Base-by-base conservation (phyloP, 2,329 filamentous ascomycete genomes). In the Alternaria sp. region DNA sequence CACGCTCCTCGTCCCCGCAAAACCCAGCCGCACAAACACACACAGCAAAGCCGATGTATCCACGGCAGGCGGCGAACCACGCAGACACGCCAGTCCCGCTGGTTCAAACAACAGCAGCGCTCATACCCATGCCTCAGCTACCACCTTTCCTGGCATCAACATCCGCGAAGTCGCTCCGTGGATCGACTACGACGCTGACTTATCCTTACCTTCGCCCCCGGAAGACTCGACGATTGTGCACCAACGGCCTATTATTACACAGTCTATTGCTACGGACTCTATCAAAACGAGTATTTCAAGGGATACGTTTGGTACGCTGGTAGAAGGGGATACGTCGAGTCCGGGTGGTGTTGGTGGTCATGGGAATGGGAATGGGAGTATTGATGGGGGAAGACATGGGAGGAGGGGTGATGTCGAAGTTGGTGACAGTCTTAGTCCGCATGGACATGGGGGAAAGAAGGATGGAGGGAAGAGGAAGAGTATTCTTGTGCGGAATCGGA, bases 101-200 rank as follows among this genome's bases (percentile, higher is more conserved):
- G 19, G 28, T 6, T 73, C 68, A 4, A 59, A 52, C 4, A 10
- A 47, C 32, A 72, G 69, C 44, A 72, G 63, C 30, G 51, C 28
- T 4, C 64, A 62, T 10, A 65, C 61, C 10, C 64, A 62, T 11
- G 64, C 61, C 6, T 26, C 47, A 2, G 23, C 28, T 9, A 70
- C 61, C 44, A 60, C 61, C 19, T 5, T 63, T 45, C 36, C 56
- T 11, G 46, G 21, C 7, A 36, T 54, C 44, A 62, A 72, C 10
- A 70, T 74, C 32, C 59, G 59, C 36, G 71, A 74, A 47, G 65
- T 75, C 3, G 66, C 73, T 3, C 73, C 74, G 6, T 76, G 73
- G 73, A 61, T 68, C 3, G 69, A 73, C 21, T 61, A 52, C 13
- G 69, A 74, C 6, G 55, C 57, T 4, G 21, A 45, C 0, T 47